phyloP scores from a whole-genome alignment of 305 asterid genomes.

The Fraxinus paxiana region DNA sequence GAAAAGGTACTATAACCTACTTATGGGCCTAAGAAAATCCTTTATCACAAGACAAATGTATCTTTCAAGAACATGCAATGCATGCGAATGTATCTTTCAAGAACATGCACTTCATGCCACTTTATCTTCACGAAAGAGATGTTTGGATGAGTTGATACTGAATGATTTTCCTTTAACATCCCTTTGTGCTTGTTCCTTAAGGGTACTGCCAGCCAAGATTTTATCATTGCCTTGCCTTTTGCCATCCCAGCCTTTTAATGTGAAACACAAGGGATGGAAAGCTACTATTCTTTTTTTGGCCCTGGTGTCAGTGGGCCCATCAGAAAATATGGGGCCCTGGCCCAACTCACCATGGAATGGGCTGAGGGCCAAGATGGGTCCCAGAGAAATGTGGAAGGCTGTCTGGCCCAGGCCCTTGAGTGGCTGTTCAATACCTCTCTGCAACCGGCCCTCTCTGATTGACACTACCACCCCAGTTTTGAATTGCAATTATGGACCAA shows the following conservation, averaged over 20 bases:
- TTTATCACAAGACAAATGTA: conserved; percentile 34
- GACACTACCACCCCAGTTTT: not conserved
- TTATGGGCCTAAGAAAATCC: conserved; percentile 34
- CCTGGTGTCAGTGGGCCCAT: not conserved
- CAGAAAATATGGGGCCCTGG: not conserved
- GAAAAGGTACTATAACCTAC: conserved; percentile 27
- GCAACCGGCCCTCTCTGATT: not conserved
- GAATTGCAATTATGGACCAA: conserved; percentile 25
- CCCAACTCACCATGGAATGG: not conserved
- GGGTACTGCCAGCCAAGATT: conserved; percentile 39
- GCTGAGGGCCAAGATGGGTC: not conserved
- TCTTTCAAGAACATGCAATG: conserved; percentile 42
- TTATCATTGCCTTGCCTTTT: conserved; percentile 29
- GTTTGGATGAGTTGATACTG: conserved; percentile 29
- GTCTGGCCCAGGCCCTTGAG: not conserved
- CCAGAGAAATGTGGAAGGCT: not conserved
- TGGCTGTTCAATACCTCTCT: not conserved
- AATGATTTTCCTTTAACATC: conserved; percentile 38
- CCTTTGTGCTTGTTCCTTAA: conserved; percentile 30
- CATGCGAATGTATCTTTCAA: no score
- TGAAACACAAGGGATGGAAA: conserved; percentile 37
- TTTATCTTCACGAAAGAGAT: conserved; percentile 34
- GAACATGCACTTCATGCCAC: not conserved
- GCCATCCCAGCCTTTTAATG: conserved; percentile 13
- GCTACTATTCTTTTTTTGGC: conserved; percentile 21